Conservation (phyloP, 805 yeast species). For the Pichia deserticola region DNA sequence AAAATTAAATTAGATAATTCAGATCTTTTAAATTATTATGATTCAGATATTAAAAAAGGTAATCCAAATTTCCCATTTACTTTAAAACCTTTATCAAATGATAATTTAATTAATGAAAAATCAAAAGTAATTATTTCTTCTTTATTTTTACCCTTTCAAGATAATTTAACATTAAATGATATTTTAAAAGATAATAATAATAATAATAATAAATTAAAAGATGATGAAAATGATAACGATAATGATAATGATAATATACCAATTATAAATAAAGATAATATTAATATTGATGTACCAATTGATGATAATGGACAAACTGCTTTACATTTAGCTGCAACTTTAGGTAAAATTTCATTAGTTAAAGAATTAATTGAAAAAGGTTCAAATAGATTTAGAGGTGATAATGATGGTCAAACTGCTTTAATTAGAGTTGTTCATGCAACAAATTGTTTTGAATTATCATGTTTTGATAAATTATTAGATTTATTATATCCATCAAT, state of each 20-base stretch:
- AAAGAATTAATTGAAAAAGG: conserved; percentile 59
- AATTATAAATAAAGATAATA: conserved; percentile 9
- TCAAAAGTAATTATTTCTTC: conserved; percentile 38
- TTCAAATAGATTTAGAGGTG: conserved; percentile 63
- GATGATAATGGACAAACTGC: conserved; percentile 93
- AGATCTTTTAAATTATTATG: conserved; percentile 19
- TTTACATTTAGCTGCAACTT: conserved; percentile 91
- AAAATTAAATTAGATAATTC: conserved; percentile 11
- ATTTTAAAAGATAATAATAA: neutral
- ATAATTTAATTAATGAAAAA: conserved; percentile 19
- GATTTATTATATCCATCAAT: conserved; percentile 71
- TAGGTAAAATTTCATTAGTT: conserved; percentile 70
- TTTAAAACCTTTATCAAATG: conserved; percentile 35
- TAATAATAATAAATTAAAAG: conserved; percentile 13
- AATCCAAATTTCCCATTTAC: conserved; percentile 44
- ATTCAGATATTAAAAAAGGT: conserved; percentile 28
- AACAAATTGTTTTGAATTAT: conserved; percentile 73
- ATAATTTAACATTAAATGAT: conserved; percentile 17
- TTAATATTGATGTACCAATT: conserved; percentile 75
- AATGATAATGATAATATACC: neutral
- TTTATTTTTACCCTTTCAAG: conserved; percentile 40
- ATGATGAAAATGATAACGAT: neutral
- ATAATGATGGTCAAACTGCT: conserved; percentile 82
- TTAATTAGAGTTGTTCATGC: conserved; percentile 77
- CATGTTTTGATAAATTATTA: conserved; percentile 63